Evolutionary conservation across 495 filamentous ascomycete genomes (phyloP).

Genomic region (Penicillium samsonianum): DNA sequence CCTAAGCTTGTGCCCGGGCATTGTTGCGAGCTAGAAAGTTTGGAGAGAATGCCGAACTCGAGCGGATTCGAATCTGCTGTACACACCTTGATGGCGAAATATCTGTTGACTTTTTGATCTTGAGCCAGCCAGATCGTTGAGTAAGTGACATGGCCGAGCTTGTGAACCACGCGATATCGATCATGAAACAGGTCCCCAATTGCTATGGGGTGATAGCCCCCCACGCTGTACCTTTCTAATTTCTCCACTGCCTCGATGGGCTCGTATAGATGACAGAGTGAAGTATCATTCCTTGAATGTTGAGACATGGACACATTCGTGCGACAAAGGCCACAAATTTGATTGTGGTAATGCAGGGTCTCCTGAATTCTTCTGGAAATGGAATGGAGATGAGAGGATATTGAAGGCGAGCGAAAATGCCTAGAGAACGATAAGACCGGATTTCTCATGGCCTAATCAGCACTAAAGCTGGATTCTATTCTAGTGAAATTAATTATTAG

Average conservation of each 20-base stretch:
- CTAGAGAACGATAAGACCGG: too few species aligned
- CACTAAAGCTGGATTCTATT: background rate
- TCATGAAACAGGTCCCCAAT: constrained; percentile 34
- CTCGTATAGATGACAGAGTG: constrained; percentile 1
- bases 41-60: background rate
- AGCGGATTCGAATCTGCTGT: constrained; percentile 9
- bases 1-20: background rate
- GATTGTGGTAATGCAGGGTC: background rate
- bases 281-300: too few species aligned
- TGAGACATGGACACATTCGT: background rate
- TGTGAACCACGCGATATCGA: constrained; percentile 19
- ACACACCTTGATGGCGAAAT: constrained; percentile 20
- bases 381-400: background rate
- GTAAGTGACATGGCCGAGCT: constrained; percentile 22
- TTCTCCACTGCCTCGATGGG: constrained; percentile 19
- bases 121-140: constrained; percentile 29
- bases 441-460: background rate
- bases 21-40: background rate
- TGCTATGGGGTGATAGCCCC: constrained; percentile 40
- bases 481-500: background rate
- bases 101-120: constrained; percentile 15
- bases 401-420: too few species aligned
- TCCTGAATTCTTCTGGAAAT: background rate
- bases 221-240: constrained; percentile 32
- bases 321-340: background rate